phyloP scores from a whole-genome alignment of 2,329 filamentous ascomycete genomes.

The Geoglossum cookeanum region DNA sequence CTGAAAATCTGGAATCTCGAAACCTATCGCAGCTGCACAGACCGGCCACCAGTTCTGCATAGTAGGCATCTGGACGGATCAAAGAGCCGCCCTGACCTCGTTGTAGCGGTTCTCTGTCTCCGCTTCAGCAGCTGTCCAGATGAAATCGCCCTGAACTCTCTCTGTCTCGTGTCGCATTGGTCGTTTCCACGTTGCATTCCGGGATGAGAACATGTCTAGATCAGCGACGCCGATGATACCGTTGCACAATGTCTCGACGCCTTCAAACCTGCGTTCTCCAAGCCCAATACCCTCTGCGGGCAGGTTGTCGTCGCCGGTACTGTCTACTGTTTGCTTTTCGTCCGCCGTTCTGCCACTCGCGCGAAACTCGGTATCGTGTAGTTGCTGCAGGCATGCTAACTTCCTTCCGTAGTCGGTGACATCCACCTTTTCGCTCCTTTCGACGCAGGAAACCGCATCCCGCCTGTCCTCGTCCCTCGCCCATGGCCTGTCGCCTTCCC shows the following conservation, averaged over 20 bases:
- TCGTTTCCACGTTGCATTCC: background rate
- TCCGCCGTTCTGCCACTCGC: background rate
- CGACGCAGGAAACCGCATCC: slow-evolving; percentile 58
- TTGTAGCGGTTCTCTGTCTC: background rate
- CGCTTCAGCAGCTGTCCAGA: background rate
- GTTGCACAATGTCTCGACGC: slow-evolving; percentile 29
- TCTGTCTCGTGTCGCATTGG: background rate
- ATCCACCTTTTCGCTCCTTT: slow-evolving; percentile 42
- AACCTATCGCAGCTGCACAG: background rate
- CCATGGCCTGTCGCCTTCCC: slow-evolving; percentile 60
- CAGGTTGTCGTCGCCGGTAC: background rate
- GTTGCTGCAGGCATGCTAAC: background rate
- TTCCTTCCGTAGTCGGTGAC: slow-evolving; percentile 20
- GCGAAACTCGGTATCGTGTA: background rate
- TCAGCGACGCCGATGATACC: slow-evolving; percentile 38
- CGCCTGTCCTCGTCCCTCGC: slow-evolving; percentile 66
- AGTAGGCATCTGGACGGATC: background rate
- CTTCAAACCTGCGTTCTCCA: slow-evolving; percentile 15
- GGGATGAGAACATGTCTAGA: slow-evolving; percentile 43
- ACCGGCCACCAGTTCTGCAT: no score
- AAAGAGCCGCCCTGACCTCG: background rate
- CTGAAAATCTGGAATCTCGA: background rate
- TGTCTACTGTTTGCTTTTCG: background rate
- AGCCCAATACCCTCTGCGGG: slow-evolving; percentile 10
- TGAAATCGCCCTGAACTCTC: background rate